These are phyloP conservation scores for Lophiostoma macrostomum DNA, from an alignment of 495 filamentous ascomycete species.

Conservation along the genomic window DNA sequence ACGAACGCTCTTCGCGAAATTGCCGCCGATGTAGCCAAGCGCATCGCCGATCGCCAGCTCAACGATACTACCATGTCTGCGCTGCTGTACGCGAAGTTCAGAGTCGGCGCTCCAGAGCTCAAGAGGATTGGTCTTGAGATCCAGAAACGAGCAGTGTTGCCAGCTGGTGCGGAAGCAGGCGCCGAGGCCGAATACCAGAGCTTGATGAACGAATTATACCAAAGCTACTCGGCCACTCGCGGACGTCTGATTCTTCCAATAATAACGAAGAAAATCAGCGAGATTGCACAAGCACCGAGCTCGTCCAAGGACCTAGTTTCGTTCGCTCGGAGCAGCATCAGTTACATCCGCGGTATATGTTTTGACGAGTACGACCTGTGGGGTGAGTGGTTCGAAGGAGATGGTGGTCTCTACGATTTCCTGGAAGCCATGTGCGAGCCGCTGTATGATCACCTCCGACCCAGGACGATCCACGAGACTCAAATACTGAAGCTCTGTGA, in stretches of 20 bases:
- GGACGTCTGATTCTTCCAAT: slow-evolving; percentile 54
- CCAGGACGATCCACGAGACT: slow-evolving; percentile 67
- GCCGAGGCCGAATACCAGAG: slow-evolving; percentile 66
- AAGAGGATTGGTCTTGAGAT: slow-evolving; percentile 66
- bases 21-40: slow-evolving; percentile 64
- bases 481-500: slow-evolving; percentile 75
- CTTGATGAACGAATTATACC: slow-evolving; percentile 64
- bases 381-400: slow-evolving; percentile 70
- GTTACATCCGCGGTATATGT: slow-evolving; percentile 67
- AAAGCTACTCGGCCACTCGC: slow-evolving; percentile 59
- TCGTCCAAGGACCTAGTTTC: slow-evolving; percentile 65
- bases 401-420: slow-evolving; percentile 67
- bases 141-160: slow-evolving; percentile 61
- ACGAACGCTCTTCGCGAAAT: slow-evolving; percentile 68
- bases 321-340: slow-evolving; percentile 67
- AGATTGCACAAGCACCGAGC: slow-evolving; percentile 63
- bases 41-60: slow-evolving; percentile 65
- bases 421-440: slow-evolving; percentile 71
- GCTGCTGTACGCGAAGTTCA: slow-evolving; percentile 74
- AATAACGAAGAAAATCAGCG: slow-evolving; percentile 58
- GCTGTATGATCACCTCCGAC: slow-evolving; percentile 68
- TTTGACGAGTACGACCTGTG: slow-evolving; percentile 73
- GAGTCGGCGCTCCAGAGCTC: slow-evolving; percentile 63
- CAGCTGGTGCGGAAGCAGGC: slow-evolving; percentile 58
- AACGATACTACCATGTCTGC: slow-evolving; percentile 76